A percentile compares a stretch with the other conserved stretches of the same genome.
Evolutionary conservation across 2,329 filamentous ascomycete species (phyloP).

Genomic region (Immersiporthe knoxdaviesiana): DNA sequence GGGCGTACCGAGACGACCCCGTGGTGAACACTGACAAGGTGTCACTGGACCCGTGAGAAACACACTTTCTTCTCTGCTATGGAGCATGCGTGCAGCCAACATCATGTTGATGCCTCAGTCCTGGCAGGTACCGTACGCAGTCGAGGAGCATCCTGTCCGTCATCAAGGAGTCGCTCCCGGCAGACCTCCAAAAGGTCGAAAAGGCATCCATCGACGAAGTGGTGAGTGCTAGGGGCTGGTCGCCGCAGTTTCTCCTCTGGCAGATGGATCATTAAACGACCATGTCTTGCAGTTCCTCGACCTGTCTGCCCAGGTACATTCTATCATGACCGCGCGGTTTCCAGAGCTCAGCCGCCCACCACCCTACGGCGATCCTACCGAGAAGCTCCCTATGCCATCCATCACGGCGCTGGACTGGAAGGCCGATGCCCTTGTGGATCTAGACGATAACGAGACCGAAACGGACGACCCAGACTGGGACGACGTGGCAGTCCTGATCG

Average conservation of each 20-base stretch:
- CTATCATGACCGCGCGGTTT: slow-evolving; percentile 73
- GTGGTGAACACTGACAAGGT: slow-evolving; percentile 86
- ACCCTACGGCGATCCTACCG: slow-evolving; percentile 74
- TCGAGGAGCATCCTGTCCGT: slow-evolving; percentile 79
- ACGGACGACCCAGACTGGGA: slow-evolving; percentile 92
- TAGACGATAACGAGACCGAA: slow-evolving; percentile 74
- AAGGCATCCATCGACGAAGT: slow-evolving; percentile 97
- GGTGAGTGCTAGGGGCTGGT: slow-evolving; percentile 4
- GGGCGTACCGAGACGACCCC: slow-evolving; percentile 87
- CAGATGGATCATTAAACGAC: not conserved
- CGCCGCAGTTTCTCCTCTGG: not conserved
- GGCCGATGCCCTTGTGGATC: slow-evolving; percentile 78
- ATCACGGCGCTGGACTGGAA: slow-evolving; percentile 78
- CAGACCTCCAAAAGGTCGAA: slow-evolving; percentile 73
- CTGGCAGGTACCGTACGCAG: slow-evolving; percentile 70
- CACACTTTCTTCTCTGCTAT: no score
- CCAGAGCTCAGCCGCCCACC: slow-evolving; percentile 69
- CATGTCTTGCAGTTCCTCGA: slow-evolving; percentile 68
- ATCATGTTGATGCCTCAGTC: not conserved
- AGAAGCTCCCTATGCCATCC: slow-evolving; percentile 71
- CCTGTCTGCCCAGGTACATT: slow-evolving; percentile 81
- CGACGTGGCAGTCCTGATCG: slow-evolving; percentile 84
- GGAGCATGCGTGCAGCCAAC: not conserved
- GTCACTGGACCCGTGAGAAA: slow-evolving; percentile 72
- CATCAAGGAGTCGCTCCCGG: slow-evolving; percentile 74